Conservation (phyloP, 2,329 filamentous ascomycete species). For the Cytospora paraplurivora region DNA sequence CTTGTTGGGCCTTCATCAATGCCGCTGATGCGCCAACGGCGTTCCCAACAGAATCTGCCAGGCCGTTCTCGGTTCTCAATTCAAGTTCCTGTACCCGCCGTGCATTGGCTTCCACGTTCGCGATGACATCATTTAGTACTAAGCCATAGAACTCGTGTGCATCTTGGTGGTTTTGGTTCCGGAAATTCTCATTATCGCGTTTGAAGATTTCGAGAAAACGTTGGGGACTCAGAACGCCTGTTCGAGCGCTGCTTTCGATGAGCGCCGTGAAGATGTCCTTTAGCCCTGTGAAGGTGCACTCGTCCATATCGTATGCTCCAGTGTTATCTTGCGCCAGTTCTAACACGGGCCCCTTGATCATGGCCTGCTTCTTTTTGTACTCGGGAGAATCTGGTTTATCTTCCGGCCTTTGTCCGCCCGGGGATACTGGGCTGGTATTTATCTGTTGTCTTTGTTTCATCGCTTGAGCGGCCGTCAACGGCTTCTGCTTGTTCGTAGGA, state of each 20-base stretch:
- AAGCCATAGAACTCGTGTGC: conserved; percentile 96
- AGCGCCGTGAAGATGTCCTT: conserved; percentile 96
- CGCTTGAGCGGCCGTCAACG: conserved; percentile 57
- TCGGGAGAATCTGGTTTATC: conserved; percentile 94
- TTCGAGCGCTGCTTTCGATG: conserved; percentile 77
- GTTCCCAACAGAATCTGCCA: conserved; percentile 55
- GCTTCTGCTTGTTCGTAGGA: conserved; percentile 51
- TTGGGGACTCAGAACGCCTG: conserved; percentile 87
- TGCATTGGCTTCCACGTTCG: conserved; percentile 88
- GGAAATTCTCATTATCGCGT: conserved; percentile 95
- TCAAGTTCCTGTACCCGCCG: conserved; percentile 60
- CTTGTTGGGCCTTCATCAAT: conserved; percentile 34
- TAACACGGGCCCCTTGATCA: conserved; percentile 50
- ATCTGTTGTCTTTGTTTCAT: conserved; percentile 58
- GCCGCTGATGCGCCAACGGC: conserved; percentile 43
- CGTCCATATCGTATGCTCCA: conserved; percentile 84
- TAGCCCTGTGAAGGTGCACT: conserved; percentile 89
- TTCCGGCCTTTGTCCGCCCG: conserved; percentile 67
- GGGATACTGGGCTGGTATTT: conserved; percentile 55
- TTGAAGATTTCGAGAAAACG: conserved; percentile 93
- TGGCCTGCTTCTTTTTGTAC: conserved; percentile 95
- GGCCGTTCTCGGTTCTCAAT: conserved; percentile 44
- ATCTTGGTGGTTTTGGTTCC: conserved; percentile 96
- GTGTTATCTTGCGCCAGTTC: conserved; percentile 82
- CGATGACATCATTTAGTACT: conserved; percentile 92